These are phyloP conservation scores for Boeremia lycopersici DNA, from an alignment of 2,329 filamentous ascomycete species.

Conservation along the genomic window DNA sequence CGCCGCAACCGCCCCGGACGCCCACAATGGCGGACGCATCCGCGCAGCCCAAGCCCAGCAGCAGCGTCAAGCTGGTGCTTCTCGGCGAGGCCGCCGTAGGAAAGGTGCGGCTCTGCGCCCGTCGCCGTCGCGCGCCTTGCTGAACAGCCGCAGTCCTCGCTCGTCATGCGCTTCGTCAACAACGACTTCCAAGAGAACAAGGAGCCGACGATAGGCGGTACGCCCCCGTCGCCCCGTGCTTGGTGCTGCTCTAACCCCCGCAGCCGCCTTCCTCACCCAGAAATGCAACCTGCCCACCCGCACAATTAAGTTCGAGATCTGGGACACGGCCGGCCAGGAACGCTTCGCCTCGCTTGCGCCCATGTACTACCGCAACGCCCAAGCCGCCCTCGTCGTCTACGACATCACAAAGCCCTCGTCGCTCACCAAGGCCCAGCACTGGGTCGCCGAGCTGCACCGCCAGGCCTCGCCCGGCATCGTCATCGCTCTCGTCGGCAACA, in stretches of 20 bases:
- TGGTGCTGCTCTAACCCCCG: not conserved
- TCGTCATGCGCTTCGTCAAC: slow-evolving; percentile 98
- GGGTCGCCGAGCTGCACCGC: slow-evolving; percentile 95
- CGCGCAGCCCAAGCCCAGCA: slow-evolving; percentile 86
- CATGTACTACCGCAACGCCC: slow-evolving; percentile 99
- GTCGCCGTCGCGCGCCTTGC: not conserved
- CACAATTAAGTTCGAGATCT: slow-evolving; percentile 76
- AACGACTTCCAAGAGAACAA: slow-evolving; percentile 99
- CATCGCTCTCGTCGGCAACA: slow-evolving; percentile 93
- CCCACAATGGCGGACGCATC: slow-evolving; percentile 71
- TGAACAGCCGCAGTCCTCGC: slow-evolving; percentile 72
- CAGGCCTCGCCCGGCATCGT: slow-evolving; percentile 96
- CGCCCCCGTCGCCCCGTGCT: slow-evolving; percentile 34
- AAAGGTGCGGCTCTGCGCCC: slow-evolving; percentile 69
- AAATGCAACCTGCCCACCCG: slow-evolving; percentile 95
- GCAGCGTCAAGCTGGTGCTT: slow-evolving; percentile 98
- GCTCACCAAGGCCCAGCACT: slow-evolving; percentile 96
- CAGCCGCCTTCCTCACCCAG: slow-evolving; percentile 96
- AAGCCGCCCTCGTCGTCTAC: slow-evolving; percentile 97
- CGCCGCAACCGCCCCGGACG: not conserved
- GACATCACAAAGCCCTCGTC: slow-evolving; percentile 96
- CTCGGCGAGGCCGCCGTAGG: slow-evolving; percentile 97
- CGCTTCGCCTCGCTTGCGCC: slow-evolving; percentile 94
- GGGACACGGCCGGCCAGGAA: slow-evolving; percentile 98
- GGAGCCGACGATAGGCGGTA: slow-evolving; percentile 98